These are phyloP conservation scores for Benincasa hispida DNA, from an alignment of 306 rosid genomes.

Conservation along the genomic window DNA sequence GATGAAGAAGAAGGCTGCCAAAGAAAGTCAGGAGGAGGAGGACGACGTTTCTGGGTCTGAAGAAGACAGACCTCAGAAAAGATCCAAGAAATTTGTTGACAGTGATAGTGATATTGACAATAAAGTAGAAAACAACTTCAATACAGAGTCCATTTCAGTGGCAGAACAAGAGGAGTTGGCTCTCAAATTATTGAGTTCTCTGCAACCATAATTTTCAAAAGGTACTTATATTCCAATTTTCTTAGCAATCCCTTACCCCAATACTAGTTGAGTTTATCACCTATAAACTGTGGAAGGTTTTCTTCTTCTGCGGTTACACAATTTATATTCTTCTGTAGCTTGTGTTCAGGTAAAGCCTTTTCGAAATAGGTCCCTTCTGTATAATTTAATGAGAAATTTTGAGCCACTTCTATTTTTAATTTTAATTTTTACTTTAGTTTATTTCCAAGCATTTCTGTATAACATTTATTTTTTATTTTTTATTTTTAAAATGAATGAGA, in stretches of 20 bases:
- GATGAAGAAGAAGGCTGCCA: constrained; percentile 41
- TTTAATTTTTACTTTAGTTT: background rate
- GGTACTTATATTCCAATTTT: background rate
- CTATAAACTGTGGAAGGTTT: background rate
- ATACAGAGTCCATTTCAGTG: constrained; percentile 24
- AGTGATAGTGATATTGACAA: constrained; percentile 45
- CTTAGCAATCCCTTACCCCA: background rate
- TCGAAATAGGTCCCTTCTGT: background rate
- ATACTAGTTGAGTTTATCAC: background rate
- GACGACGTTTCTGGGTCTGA: constrained; percentile 32
- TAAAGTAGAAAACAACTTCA: constrained; percentile 17
- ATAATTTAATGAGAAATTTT: background rate
- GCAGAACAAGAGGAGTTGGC: constrained; percentile 76
- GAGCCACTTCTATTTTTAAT: background rate
- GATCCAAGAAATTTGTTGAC: constrained; percentile 40
- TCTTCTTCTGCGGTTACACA: too few species aligned
- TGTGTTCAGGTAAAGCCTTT: background rate
- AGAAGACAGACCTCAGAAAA: constrained; percentile 26
- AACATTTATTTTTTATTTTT: too few species aligned
- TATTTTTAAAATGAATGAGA: too few species aligned
- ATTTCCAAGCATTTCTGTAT: background rate
- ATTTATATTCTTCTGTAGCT: background rate
- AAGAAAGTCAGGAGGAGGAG: constrained; percentile 23
- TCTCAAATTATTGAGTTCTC: constrained; percentile 51
- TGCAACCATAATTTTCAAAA: constrained; percentile 28